Evolutionary conservation across 345 rosid genomes (phyloP), one percentile per base, ranked within the genome.

Genomic region (Psidium guajava): DNA sequence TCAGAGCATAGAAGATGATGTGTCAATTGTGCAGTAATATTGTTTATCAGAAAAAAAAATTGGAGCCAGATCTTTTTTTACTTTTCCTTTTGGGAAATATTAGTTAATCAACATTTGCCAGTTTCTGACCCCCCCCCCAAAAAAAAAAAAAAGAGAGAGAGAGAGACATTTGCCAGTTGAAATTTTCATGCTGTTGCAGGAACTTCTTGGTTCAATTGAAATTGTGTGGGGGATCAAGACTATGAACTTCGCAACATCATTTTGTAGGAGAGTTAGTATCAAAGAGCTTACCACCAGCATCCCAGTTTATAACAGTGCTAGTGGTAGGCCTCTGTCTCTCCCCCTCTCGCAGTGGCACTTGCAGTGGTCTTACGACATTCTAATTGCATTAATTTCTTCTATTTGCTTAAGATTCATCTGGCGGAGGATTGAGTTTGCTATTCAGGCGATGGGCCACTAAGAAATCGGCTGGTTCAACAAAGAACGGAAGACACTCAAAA

Each of bases 371-470:
- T 32, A 27, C 40, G n/a, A 73, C 52, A 24, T 69, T 27, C 85
- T 61, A 6, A 83, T 82, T 15, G 47, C 6, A 1, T 57, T 49
- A 57, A 82, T 47, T 32, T 25, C 81, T 82, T 20, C 52, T 81
- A 52, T 42, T 61, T 54, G 77, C 83, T 24, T 85, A 51, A 93
- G 98, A 91, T 90, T 93, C 85, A 20, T 88, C 96, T 74, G 89
- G 91, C 6, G 88, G 93, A 74, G 96, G 95, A 54, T 90, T 96
- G 85, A 93, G 91, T 86, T 88, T 97, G 89, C 90, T 94, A 86
- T 87, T 96, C 20, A 89, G 92, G 90, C 94, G 96, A 22, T 97
- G 98, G 98, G 98, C 98, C 90, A 92, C 98, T 7, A 96, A 96
- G 86, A 96, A 91, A 87, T 86, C 92, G 0, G 98, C 97, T 61